Evolutionary conservation across 306 rosid genomes (phyloP), one percentile per base, ranked within the genome.

Genomic region (Rosa rugosa): DNA sequence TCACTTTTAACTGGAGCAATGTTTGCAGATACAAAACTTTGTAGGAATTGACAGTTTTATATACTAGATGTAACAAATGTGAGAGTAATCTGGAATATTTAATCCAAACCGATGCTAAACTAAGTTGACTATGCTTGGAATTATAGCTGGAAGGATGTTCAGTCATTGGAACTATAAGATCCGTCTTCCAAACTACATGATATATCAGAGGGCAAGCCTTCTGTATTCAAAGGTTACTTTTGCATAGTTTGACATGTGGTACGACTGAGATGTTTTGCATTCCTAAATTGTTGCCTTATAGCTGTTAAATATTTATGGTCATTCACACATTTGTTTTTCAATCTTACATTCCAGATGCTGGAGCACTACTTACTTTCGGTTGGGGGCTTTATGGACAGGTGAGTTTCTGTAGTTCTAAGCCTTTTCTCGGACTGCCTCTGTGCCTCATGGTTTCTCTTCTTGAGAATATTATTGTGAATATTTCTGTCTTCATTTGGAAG

Each of bases 361-460:
- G 98, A 81, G 97, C 94, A 6, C 85, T 94, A 76, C 94, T 94
- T 75, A 84, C 89, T 20, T 94, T 94, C 63, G 98, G 98, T 69
- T 94, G 98, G 98, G 97, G 98, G 75, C 87, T 94, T 22, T 90
- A 94, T 78, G 98, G 98, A 87, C 98, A 94, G 97, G 98, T 94
- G 89, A 85, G 84, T 87, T 76, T 73, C 77, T 67, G 83, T 78
- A 40, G 53, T 40, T 18, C 13, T 47, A 14, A 40, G 27, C 11
- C 11, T 72, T 71, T 41, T 44, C 46, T 65, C 17, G 49, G 72
- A 22, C n/a, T 73, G 71, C 57, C 22, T 49, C 44, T 18, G 49
- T 22, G 69, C 38, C 59, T 11, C 40, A 22, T 25, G 31, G 31
- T 63, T 13, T 69, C 56, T 41, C 65, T 42, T 50, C 25, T 18